phyloP scores from a whole-genome alignment of 2,329 filamentous ascomycete species.

The Paradendryphiella salina region DNA sequence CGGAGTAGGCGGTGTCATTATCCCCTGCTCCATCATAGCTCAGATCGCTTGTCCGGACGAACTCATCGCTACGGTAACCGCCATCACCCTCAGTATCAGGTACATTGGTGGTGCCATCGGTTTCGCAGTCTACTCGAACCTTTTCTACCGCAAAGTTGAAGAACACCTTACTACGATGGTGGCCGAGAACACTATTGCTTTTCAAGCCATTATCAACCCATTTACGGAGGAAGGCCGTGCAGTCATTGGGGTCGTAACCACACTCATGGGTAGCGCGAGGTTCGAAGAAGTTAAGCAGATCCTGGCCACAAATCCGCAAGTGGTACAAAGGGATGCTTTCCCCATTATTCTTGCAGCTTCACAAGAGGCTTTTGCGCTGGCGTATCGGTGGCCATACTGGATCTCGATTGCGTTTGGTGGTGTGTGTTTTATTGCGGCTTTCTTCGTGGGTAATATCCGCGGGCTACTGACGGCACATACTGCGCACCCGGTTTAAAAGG shows the following conservation, averaged over 20 bases:
- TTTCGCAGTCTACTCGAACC: conserved; percentile 55
- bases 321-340: conserved; percentile 51
- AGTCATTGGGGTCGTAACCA: conserved; percentile 52
- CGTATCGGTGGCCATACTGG: conserved; percentile 65
- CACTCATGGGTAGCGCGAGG: conserved; percentile 49
- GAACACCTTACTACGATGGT: conserved; percentile 26
- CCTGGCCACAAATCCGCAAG: conserved; percentile 51
- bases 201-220: conserved; percentile 51
- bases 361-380: conserved; percentile 60
- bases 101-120: conserved; percentile 69
- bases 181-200: conserved; percentile 52
- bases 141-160: conserved; percentile 37
- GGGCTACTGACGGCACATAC: conserved; percentile 24
- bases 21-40: conserved; percentile 68
- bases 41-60: conserved; percentile 72
- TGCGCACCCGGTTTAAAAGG: conserved; percentile 13
- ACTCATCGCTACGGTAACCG: conserved; percentile 69
- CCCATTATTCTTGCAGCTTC: conserved; percentile 56
- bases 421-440: conserved; percentile 59
- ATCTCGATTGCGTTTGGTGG: conserved; percentile 65
- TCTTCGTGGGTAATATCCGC: conserved; percentile 62
- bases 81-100: conserved; percentile 69
- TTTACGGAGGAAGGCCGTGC: conserved; percentile 47
- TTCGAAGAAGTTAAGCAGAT: conserved; percentile 46
- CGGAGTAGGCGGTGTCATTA: conserved; percentile 69